phyloP scores from a whole-genome alignment of 2,329 filamentous ascomycete genomes.

The Trichoderma sp. region DNA sequence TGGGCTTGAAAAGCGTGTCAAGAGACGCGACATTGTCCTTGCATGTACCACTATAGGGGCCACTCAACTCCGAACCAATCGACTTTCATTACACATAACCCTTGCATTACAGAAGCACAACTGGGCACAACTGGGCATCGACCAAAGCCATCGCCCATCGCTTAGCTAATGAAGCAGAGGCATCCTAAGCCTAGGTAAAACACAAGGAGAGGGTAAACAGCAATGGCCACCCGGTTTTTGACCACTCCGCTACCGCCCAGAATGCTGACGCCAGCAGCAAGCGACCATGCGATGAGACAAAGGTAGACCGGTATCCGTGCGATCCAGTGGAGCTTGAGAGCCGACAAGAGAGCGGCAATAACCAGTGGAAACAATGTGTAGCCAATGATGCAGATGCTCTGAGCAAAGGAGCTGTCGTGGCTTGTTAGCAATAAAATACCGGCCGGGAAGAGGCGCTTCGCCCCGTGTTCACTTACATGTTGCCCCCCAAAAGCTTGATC shows the following conservation, averaged over 20 bases:
- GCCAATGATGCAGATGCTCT: conserved; percentile 95
- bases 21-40: background rate
- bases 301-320: conserved; percentile 87
- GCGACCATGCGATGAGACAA: conserved; percentile 83
- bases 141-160: background rate
- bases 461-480: conserved; percentile 69
- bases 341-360: conserved; percentile 85
- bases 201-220: conserved; percentile 90
- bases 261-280: conserved; percentile 94
- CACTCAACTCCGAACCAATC: background rate
- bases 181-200: conserved; percentile 93
- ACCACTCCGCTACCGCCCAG: conserved; percentile 92
- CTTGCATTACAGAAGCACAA: background rate
- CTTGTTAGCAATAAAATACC: conserved; percentile 23
- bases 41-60: background rate
- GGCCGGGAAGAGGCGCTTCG: background rate
- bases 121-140: background rate
- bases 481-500: conserved; percentile 93
- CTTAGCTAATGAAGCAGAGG: conserved; percentile 92
- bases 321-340: conserved; percentile 73
- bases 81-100: background rate
- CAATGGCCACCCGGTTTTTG: conserved; percentile 88
- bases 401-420: conserved; percentile 79
- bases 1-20: background rate
- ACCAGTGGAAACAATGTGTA: conserved; percentile 98